phyloP scores from a whole-genome alignment of 371 early-diverging fungal species.

The Mortierella sp. region DNA sequence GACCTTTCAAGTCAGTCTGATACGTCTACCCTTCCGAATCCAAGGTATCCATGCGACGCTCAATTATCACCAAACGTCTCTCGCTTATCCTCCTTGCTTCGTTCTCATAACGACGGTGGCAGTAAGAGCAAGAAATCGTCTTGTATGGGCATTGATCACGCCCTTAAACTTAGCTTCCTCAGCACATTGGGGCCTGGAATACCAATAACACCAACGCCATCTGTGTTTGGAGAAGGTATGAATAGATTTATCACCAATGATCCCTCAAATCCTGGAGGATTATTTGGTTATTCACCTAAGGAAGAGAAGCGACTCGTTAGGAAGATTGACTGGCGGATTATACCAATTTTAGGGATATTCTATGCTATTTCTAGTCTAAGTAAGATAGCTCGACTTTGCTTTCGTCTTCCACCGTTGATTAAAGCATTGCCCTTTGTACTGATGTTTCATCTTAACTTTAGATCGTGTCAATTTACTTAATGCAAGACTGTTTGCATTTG shows the following conservation, averaged over 20 bases:
- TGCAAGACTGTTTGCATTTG: slow-evolving; percentile 40
- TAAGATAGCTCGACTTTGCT: slow-evolving; percentile 9
- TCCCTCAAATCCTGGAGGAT: slow-evolving; percentile 28
- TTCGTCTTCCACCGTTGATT: background rate
- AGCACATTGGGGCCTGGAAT: slow-evolving; percentile 46
- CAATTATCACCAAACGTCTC: background rate
- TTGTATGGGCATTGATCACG: slow-evolving; percentile 36
- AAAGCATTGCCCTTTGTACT: too few relatives aligned
- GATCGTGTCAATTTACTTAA: slow-evolving; percentile 40
- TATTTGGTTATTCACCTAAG: slow-evolving; percentile 39
- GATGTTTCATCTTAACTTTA: background rate
- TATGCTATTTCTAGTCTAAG: slow-evolving; percentile 45
- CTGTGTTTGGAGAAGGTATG: slow-evolving; percentile 43
- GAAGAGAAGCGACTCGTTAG: slow-evolving; percentile 51
- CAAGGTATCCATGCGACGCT: slow-evolving; percentile 3
- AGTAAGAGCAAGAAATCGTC: slow-evolving; percentile 4
- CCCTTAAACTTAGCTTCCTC: slow-evolving; percentile 34
- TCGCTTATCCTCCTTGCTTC: slow-evolving; percentile 7
- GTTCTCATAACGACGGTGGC: background rate
- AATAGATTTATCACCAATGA: slow-evolving; percentile 21
- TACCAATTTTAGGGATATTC: slow-evolving; percentile 49
- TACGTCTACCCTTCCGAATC: background rate
- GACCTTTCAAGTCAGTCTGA: background rate
- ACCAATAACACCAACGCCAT: slow-evolving; percentile 39
- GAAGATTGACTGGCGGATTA: slow-evolving; percentile 51